These are phyloP conservation scores for Babesia bovis DNA, from an alignment of 169 alveolate genomes.

Conservation along the genomic window DNA sequence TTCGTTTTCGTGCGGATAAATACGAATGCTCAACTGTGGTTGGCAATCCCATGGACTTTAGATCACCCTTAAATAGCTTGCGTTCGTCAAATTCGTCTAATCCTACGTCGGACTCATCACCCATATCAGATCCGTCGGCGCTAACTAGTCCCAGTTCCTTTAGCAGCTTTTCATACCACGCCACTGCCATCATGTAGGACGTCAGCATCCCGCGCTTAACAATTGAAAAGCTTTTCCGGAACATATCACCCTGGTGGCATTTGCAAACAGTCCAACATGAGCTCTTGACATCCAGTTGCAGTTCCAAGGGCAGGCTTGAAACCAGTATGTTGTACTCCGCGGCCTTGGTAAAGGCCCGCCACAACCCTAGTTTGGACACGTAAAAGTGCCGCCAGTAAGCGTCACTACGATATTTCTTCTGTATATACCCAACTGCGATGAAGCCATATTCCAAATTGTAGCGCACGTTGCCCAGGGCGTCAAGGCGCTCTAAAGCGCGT, in stretches of 20 bases:
- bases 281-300: conserved; percentile 39
- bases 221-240: conserved; percentile 41
- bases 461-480: conserved; percentile 64
- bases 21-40: conserved; percentile 22
- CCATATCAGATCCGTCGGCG: conserved; percentile 9
- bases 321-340: conserved; percentile 54
- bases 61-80: conserved; percentile 1
- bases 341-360: conserved; percentile 55
- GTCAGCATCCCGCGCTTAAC: conserved; percentile 18
- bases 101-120: conserved; percentile 42
- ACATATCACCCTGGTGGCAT: conserved; percentile 50
- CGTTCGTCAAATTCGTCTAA: conserved; percentile 25
- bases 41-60: background rate
- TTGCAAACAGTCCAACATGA: conserved; percentile 57
- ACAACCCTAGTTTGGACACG: conserved; percentile 35
- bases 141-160: background rate
- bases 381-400: conserved; percentile 65
- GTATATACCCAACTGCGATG: conserved; percentile 53
- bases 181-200: conserved; percentile 27
- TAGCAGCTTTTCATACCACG: conserved; percentile 37
- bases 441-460: conserved; percentile 39
- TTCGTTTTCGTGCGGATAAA: conserved; percentile 9
- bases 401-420: conserved; percentile 15
- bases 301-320: conserved; percentile 43
- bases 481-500: conserved; percentile 41